A percentile compares a stretch with the other conserved stretches of the same genome.
Evolutionary conservation across 2,329 filamentous ascomycete species (phyloP).

Genomic region (Venturia carpophila): DNA sequence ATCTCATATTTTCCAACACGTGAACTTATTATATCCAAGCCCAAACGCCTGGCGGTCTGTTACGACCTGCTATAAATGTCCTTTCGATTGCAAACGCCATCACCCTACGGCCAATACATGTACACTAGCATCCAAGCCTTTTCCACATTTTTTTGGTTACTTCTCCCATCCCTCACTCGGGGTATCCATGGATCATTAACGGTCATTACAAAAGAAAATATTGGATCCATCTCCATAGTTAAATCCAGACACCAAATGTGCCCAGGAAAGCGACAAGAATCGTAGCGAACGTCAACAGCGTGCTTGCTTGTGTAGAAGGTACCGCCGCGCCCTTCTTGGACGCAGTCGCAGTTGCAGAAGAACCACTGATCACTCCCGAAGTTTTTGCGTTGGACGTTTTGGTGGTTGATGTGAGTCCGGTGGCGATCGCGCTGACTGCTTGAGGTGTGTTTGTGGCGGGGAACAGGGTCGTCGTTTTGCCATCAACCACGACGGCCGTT

Average conservation of each 20-base stretch:
- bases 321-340: conserved; percentile 9
- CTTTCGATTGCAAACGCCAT: no score
- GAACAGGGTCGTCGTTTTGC: conserved; percentile 17
- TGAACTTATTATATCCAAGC: no score
- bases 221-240: not conserved
- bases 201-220: not conserved
- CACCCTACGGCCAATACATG: no score
- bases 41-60: no score
- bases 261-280: not conserved
- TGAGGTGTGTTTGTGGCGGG: conserved; percentile 13
- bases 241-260: not conserved
- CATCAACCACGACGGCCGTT: conserved; percentile 17
- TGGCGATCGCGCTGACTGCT: conserved; percentile 15
- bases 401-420: not conserved
- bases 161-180: not conserved
- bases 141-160: not conserved
- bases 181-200: conserved; percentile 11
- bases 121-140: no score
- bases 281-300: not conserved
- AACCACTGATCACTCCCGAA: not conserved
- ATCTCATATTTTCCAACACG: no score
- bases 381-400: not conserved
- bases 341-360: not conserved
- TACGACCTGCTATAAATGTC: no score
- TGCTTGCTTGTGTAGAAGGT: not conserved